phyloP scores from a whole-genome alignment of 176 grass and related monocot species.

The Lolium perenne region DNA sequence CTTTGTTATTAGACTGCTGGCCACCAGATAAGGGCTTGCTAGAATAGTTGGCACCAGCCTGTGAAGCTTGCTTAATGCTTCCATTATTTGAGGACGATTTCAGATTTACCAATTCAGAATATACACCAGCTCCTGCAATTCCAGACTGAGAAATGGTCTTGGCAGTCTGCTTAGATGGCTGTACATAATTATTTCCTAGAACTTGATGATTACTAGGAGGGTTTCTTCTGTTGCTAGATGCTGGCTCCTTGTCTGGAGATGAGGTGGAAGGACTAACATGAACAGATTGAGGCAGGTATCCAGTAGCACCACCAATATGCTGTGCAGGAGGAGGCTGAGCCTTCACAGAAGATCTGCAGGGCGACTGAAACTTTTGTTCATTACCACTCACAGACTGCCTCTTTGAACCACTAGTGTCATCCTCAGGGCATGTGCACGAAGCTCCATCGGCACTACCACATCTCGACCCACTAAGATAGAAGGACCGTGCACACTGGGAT shows the following conservation, averaged over 20 bases:
- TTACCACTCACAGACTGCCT: conserved; percentile 49
- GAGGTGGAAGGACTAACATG: conserved; percentile 51
- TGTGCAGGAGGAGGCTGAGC: conserved; percentile 44
- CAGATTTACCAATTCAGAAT: conserved; percentile 59
- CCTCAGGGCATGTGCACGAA: conserved; percentile 79
- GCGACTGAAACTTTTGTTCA: conserved; percentile 44
- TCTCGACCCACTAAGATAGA: conserved; percentile 88
- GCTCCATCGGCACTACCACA: conserved; percentile 74
- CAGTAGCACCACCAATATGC: conserved; percentile 46
- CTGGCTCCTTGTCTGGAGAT: conserved; percentile 46
- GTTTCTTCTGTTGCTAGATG: conserved; percentile 43
- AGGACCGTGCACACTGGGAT: conserved; percentile 84
- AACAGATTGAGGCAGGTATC: conserved; percentile 33
- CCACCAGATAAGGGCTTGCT: conserved; percentile 44
- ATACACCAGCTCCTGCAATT: conserved; percentile 58
- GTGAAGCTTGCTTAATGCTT: conserved; percentile 33
- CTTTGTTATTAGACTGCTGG: conserved; percentile 50
- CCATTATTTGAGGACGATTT: conserved; percentile 51
- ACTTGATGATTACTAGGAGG: conserved; percentile 29
- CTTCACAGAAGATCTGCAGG: conserved; percentile 50
- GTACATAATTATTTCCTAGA: conserved; percentile 44
- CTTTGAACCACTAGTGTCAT: conserved; percentile 71
- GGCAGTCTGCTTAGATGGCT: conserved; percentile 55
- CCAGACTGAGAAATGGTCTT: conserved; percentile 51
- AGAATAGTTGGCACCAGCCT: conserved; percentile 50